These are phyloP conservation scores for Clarireedia homoeocarpa DNA, from an alignment of 2,329 filamentous ascomycete species.

Conservation along the genomic window DNA sequence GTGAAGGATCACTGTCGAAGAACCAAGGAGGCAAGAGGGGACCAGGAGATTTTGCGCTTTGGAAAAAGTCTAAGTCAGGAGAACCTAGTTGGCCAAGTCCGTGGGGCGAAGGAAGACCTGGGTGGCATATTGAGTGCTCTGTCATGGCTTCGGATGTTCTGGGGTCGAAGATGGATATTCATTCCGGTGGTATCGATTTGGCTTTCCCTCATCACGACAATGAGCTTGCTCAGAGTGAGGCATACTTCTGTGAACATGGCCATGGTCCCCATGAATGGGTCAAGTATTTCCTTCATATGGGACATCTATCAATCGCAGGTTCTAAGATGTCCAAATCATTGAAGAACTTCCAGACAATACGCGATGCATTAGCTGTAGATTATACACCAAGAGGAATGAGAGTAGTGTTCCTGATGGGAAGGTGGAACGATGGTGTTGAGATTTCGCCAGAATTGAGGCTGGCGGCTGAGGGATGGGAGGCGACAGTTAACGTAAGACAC, in stretches of 20 bases:
- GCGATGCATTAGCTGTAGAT: conserved; percentile 61
- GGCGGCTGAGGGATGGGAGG: conserved; percentile 69
- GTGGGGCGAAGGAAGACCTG: conserved; percentile 82
- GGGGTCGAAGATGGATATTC: conserved; percentile 80
- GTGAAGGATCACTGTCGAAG: conserved; percentile 68
- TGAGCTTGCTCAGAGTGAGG: conserved; percentile 82
- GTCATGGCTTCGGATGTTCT: conserved; percentile 91
- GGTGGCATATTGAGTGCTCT: conserved; percentile 96
- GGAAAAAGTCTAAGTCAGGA: conserved; percentile 87
- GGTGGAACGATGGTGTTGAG: conserved; percentile 87
- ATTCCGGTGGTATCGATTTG: conserved; percentile 76
- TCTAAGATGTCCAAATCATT: conserved; percentile 94
- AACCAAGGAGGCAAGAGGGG: conserved; percentile 51
- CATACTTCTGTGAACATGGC: conserved; percentile 46
- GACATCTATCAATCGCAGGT: conserved; percentile 80
- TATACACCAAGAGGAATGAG: conserved; percentile 77
- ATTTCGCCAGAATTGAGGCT: conserved; percentile 77
- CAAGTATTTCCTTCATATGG: conserved; percentile 85
- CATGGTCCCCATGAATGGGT: conserved; percentile 9
- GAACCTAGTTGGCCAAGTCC: conserved; percentile 85
- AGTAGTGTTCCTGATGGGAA: conserved; percentile 79
- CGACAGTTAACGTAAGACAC: conserved; percentile 32
- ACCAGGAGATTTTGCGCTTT: conserved; percentile 80
- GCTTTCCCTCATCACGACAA: conserved; percentile 92
- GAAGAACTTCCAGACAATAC: conserved; percentile 93